phyloP scores from a whole-genome alignment of 1,284 basidiomycete genomes.

The Peniophora sp. region DNA sequence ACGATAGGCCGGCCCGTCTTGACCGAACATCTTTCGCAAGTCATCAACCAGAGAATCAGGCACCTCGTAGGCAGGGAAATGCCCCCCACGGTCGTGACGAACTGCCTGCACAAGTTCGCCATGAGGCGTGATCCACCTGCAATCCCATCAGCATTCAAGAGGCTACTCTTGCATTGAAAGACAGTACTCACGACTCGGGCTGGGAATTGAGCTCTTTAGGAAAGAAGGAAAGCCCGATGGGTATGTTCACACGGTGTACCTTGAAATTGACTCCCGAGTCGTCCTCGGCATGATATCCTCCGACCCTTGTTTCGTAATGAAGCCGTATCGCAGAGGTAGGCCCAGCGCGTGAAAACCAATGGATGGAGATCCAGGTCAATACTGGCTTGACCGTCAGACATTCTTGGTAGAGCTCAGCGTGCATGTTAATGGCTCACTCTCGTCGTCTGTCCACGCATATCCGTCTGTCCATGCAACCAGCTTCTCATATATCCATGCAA shows the following conservation, averaged over 20 bases:
- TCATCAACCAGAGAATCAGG: conserved; percentile 19
- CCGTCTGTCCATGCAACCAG: conserved; percentile 41
- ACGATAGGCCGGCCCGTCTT: conserved; percentile 18
- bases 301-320: conserved; percentile 25
- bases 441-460: conserved; percentile 46
- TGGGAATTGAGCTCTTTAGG: conserved; percentile 20
- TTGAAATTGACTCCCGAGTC: conserved; percentile 1
- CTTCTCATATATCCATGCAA: conserved; percentile 60
- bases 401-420: background rate
- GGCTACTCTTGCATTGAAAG: too few species aligned
- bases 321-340: conserved; percentile 31
- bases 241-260: conserved; percentile 4
- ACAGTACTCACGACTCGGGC: conserved; percentile 17
- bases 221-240: conserved; percentile 25
- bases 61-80: conserved; percentile 22
- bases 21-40: conserved; percentile 20
- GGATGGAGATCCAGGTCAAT: conserved; percentile 31
- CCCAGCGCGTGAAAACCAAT: conserved; percentile 30
- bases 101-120: conserved; percentile 21
- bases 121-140: conserved; percentile 9
- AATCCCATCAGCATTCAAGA: background rate
- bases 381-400: conserved; percentile 16
- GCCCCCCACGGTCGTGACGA: conserved; percentile 18
- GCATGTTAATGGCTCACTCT: conserved; percentile 21
- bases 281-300: too few species aligned